A percentile compares a stretch with the other conserved stretches of the same genome.
phyloP scores from a whole-genome alignment of 2,329 filamentous ascomycete genomes.

The Xylariales sp. region DNA sequence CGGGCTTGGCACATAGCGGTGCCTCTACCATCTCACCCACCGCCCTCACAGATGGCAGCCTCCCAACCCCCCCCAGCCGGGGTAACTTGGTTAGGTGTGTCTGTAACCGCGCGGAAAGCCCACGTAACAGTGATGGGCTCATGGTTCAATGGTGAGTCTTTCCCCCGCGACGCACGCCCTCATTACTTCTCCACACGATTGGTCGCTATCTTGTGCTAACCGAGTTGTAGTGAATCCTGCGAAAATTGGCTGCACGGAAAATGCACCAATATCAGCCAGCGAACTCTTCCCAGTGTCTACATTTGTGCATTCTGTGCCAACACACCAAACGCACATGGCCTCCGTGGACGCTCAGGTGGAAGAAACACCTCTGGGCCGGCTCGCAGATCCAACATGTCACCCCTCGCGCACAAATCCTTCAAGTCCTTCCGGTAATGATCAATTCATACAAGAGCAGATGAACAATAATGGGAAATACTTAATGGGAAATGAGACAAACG shows the following conservation, averaged over 20 bases:
- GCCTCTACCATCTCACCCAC: constrained; percentile 43
- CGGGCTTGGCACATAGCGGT: constrained; percentile 19
- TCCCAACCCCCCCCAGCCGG: constrained; percentile 39
- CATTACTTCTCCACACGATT: constrained; percentile 2
- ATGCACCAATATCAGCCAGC: constrained; percentile 55
- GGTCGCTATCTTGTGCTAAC: constrained; percentile 9
- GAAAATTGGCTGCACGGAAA: constrained; percentile 62
- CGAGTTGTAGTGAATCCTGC: constrained; percentile 50
- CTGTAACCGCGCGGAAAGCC: constrained; percentile 37
- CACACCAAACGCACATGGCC: constrained; percentile 45
- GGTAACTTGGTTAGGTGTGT: constrained; percentile 50
- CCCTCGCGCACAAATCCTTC: constrained; percentile 40
- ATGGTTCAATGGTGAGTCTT: constrained; percentile 63
- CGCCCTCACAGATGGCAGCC: constrained; percentile 43
- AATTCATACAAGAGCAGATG: no score
- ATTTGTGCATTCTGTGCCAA: constrained; percentile 61
- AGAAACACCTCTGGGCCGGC: constrained; percentile 21
- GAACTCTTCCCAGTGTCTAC: constrained; percentile 56
- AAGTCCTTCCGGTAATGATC: constrained; percentile 37
- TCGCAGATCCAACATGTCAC: constrained; percentile 28
- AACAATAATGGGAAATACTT: no score
- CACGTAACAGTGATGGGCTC: constrained; percentile 42
- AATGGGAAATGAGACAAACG: no score
- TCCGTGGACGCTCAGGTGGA: constrained; percentile 40
- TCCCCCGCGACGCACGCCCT: constrained; percentile 1